A percentile compares a stretch with the other conserved stretches of the same genome.
Conservation (phyloP, 78 protist species). For the Andalucia godoyi region DNA sequence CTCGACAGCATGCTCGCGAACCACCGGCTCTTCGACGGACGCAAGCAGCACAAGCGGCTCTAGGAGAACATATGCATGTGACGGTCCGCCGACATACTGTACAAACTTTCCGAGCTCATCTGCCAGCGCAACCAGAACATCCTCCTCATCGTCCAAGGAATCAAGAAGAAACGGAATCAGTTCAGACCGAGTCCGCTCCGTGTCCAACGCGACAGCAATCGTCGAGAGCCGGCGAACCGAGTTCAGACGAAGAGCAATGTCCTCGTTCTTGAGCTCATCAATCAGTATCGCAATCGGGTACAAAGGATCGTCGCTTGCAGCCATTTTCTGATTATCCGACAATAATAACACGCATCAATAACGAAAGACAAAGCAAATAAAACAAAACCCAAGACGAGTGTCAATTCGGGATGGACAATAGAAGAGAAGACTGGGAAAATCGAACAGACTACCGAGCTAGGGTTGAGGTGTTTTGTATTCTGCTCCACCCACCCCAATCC, state of each 20-base stretch:
- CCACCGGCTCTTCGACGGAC: constrained; percentile 82
- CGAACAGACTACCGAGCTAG: too few relatives aligned
- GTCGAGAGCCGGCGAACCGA: constrained; percentile 69
- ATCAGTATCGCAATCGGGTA: constrained; percentile 64
- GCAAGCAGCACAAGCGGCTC: constrained; percentile 78
- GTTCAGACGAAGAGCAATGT: constrained; percentile 76
- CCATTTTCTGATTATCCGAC: too few relatives aligned
- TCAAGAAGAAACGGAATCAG: constrained; percentile 85
- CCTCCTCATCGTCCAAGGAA: constrained; percentile 89
- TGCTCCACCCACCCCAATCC: too few relatives aligned
- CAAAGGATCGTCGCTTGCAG: background rate
- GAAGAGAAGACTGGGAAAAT: too few relatives aligned
- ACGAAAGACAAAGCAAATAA: too few relatives aligned
- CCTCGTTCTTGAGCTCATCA: constrained; percentile 87
- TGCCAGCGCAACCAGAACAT: constrained; percentile 78
- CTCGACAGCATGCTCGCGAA: constrained; percentile 88
- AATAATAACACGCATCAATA: too few relatives aligned
- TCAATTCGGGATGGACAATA: too few relatives aligned
- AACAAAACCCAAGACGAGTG: too few relatives aligned
- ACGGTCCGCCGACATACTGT: constrained; percentile 82
- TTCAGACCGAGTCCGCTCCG: constrained; percentile 84
- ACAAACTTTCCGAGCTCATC: constrained; percentile 83
- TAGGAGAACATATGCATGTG: constrained; percentile 52
- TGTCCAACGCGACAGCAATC: constrained; percentile 86
- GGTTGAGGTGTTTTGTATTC: too few relatives aligned